phyloP scores from a whole-genome alignment of 768 basidiomycete species.

The Lepiota subincarnata region DNA sequence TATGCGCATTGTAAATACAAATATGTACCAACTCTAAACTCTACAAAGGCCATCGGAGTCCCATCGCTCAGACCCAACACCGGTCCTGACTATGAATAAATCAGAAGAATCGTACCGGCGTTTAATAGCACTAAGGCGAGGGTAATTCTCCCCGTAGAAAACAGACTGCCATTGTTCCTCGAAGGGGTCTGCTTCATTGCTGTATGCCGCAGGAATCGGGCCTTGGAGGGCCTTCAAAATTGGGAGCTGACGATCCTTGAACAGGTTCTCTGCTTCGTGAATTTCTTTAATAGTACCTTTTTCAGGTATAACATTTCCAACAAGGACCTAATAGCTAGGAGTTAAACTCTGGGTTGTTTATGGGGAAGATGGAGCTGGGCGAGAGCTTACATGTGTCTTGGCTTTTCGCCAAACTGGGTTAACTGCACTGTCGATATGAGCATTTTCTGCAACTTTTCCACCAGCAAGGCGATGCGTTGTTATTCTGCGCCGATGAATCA shows the following conservation, averaged over 20 bases:
- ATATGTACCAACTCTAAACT: not conserved
- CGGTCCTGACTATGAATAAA: conserved; percentile 27
- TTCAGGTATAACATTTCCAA: not conserved
- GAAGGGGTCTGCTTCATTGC: conserved; percentile 29
- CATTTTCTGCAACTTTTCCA: conserved; percentile 28
- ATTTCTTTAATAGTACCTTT: conserved; percentile 12
- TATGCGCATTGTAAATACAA: no score
- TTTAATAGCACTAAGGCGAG: conserved; percentile 16
- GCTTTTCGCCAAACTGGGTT: conserved; percentile 33
- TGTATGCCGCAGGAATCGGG: conserved; percentile 26
- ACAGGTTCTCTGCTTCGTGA: conserved; percentile 14
- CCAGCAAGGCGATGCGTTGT: not conserved
- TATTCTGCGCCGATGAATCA: not conserved
- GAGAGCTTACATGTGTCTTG: conserved; percentile 28
- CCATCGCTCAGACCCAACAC: conserved; percentile 30
- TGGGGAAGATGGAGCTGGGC: not conserved
- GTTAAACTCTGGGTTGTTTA: not conserved
- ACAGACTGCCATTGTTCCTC: conserved; percentile 28
- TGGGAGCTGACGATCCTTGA: conserved; percentile 20
- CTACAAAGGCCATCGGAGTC: conserved; percentile 24
- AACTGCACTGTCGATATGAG: conserved; percentile 27
- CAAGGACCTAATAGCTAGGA: not conserved
- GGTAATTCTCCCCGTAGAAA: conserved; percentile 31
- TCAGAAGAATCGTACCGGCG: conserved; percentile 21
- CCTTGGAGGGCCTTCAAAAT: conserved; percentile 24